Evolutionary conservation across 805 yeast species (phyloP), one percentile per base, ranked within the genome.

Genomic region (Sungouiozyma intestinalis): DNA sequence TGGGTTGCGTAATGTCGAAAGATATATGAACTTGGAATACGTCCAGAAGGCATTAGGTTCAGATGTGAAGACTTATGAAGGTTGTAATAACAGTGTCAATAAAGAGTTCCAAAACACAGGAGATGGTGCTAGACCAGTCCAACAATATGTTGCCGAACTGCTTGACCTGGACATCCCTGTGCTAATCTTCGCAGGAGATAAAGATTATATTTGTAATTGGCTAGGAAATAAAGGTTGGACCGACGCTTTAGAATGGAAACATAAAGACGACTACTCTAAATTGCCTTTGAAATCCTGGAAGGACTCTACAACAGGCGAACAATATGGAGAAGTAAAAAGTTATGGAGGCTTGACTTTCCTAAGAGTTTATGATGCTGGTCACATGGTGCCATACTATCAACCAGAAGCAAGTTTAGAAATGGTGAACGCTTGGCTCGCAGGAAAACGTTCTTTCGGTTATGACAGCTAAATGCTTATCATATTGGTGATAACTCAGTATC

Each of bases 131-230:
- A 79, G 79, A 60, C 95, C 95, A 13, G 85, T 79, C 75, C 90
- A 85, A 59, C 75, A 72, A 48, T 78, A 71, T 43, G 81, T 88
- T 37, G 68, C 80, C 11, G 81, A 80, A 45, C 63, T 86, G 45
- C 71, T 86, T 52, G 80, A 84, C 54, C 62, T 71, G 44, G 81
- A 75, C 19, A 57, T 85, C 38, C 95, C 95, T 16, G 88, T 86
- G 3, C 72, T 87, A 55, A 75, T 85, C 47, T 87, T 86, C 53
- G 95, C 95, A n/a, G 96, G 96, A 57, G 94, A 86, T 62, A 84
- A 86, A 64, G 96, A 86, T 63, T 86, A 74, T 63, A 85, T 86
- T 57, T 86, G 95, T 66, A 86, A 86, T 68, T 86, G 95, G 92
- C 70, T 86, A 49, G 96, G 95, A 50, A 84, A 85, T 65, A 76